These are phyloP conservation scores for Cryptosporidium meleagridis DNA, from an alignment of 169 alveolate species.

Conservation along the genomic window DNA sequence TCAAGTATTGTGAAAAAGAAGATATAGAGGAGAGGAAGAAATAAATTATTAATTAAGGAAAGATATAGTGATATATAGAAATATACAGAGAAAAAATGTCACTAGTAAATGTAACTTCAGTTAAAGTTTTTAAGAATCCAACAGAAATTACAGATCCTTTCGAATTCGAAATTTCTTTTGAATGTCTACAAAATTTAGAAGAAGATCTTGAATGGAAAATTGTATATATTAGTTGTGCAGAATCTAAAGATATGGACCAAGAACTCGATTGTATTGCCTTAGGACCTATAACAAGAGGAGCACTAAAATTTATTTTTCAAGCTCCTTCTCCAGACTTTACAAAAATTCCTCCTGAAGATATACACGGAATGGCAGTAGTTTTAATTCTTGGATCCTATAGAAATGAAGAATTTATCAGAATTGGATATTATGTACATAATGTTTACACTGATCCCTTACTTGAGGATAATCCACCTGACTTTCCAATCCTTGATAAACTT, in stretches of 20 bases:
- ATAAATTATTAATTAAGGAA: neutral
- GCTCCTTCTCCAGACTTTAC: constrained; percentile 93
- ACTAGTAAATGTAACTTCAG: constrained; percentile 93
- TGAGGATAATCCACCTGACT: constrained; percentile 94
- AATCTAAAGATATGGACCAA: constrained; percentile 87
- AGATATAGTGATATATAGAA: neutral
- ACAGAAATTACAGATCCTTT: constrained; percentile 91
- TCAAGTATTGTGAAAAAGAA: too few relatives aligned
- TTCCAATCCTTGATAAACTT: constrained; percentile 90
- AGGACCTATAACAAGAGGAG: constrained; percentile 94
- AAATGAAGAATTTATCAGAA: constrained; percentile 95
- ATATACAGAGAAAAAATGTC: constrained; percentile 85
- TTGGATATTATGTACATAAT: constrained; percentile 96
- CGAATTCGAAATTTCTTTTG: constrained; percentile 93
- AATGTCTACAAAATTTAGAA: constrained; percentile 88
- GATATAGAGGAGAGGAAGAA: neutral
- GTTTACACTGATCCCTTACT: constrained; percentile 91
- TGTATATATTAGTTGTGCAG: constrained; percentile 83
- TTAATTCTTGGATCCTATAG: constrained; percentile 93
- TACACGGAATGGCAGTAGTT: constrained; percentile 97
- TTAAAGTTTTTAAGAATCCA: constrained; percentile 90
- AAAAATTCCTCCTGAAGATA: constrained; percentile 87
- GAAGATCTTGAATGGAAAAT: constrained; percentile 94
- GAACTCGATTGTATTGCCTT: constrained; percentile 93
- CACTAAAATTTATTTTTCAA: constrained; percentile 92